Percentiles rank a stretch among this genome's conserved stretches.
These are phyloP conservation scores for Bjerkandera adusta DNA, from an alignment of 1,284 basidiomycete species.

Conservation along the genomic window DNA sequence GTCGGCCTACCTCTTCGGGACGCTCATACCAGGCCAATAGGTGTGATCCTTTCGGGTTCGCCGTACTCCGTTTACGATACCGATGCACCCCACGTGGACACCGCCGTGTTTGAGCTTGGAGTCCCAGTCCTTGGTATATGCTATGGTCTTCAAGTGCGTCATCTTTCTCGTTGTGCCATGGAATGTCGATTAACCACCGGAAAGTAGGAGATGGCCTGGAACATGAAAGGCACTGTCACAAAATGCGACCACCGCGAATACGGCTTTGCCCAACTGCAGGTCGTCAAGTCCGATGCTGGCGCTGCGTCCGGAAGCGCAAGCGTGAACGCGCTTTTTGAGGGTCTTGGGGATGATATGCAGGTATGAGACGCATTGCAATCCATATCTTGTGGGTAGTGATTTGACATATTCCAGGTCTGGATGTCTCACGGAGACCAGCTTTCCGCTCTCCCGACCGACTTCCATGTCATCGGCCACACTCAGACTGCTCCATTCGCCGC, in stretches of 20 bases:
- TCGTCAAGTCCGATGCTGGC: conserved; percentile 64
- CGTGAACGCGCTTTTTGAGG: conserved; percentile 83
- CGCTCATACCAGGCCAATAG: conserved; percentile 37
- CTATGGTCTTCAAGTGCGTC: conserved; percentile 88
- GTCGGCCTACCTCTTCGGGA: background rate
- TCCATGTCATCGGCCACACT: conserved; percentile 89
- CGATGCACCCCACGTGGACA: conserved; percentile 93
- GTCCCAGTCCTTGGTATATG: conserved; percentile 97
- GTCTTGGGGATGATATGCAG: conserved; percentile 81
- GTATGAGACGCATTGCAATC: conserved; percentile 34
- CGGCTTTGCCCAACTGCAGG: conserved; percentile 83
- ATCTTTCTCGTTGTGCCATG: background rate
- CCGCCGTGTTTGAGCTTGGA: conserved; percentile 88
- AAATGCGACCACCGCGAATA: conserved; percentile 95
- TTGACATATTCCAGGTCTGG: conserved; percentile 78
- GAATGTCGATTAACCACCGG: conserved; percentile 1
- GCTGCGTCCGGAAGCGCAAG: conserved; percentile 29
- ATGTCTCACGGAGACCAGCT: conserved; percentile 99
- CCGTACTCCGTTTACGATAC: conserved; percentile 97
- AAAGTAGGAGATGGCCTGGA: conserved; percentile 89
- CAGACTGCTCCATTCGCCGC: conserved; percentile 91
- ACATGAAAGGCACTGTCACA: conserved; percentile 84
- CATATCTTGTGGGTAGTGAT: background rate
- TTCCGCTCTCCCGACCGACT: conserved; percentile 77
- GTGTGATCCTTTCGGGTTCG: conserved; percentile 97